These are phyloP conservation scores for Syzygium aromaticum DNA, from an alignment of 345 rosid genomes.

Conservation along the genomic window DNA sequence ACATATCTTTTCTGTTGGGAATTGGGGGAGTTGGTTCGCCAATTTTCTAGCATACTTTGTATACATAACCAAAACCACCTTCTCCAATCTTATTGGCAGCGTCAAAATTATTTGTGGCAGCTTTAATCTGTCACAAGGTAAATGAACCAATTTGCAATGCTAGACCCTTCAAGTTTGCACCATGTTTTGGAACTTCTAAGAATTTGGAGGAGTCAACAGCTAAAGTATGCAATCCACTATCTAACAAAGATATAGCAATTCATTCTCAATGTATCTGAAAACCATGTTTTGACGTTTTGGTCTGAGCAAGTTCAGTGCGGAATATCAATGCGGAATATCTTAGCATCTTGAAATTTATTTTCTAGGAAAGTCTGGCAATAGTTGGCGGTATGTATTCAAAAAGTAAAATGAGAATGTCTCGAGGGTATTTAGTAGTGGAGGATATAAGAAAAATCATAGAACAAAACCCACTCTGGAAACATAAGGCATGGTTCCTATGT, in stretches of 20 bases:
- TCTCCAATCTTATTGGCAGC: constrained; percentile 12
- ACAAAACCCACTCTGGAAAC: not conserved
- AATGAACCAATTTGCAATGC: constrained; percentile 12
- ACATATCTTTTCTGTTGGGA: not conserved
- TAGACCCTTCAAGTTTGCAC: constrained; percentile 4
- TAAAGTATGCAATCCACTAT: too few species aligned
- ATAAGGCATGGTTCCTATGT: not conserved
- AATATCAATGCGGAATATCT: too few species aligned
- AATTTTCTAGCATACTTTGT: not conserved
- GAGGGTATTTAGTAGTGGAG: not conserved
- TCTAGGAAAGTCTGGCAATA: too few species aligned
- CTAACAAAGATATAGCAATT: too few species aligned
- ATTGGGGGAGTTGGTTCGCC: not conserved
- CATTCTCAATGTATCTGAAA: too few species aligned
- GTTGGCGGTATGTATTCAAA: too few species aligned
- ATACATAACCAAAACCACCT: constrained; percentile 17
- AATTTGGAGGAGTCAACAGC: too few species aligned
- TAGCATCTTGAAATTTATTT: too few species aligned
- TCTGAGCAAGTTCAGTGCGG: too few species aligned
- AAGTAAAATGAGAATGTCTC: not conserved
- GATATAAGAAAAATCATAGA: not conserved
- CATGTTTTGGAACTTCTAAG: too few species aligned
- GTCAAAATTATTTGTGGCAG: constrained; percentile 12
- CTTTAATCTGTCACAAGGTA: constrained; percentile 11
- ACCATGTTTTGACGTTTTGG: too few species aligned